Base-by-base conservation (phyloP, 106 monocot genomes). In the Amphibolis antarctica region DNA sequence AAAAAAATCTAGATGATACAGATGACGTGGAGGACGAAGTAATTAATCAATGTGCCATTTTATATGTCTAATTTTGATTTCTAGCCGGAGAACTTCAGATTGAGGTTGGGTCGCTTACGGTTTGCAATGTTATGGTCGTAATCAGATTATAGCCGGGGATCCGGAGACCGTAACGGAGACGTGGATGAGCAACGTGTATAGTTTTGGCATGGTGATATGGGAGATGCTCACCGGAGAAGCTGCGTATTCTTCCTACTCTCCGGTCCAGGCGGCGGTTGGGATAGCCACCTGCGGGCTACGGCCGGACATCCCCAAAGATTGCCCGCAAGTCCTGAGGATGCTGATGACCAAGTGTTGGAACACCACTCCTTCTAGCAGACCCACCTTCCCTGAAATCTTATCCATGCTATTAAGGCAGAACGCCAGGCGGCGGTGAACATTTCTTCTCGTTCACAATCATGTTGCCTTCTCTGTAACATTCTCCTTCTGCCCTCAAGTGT, bases 121-220 rank as follows among this genome's bases (percentile, higher is more conserved):
- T 25, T 58, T 58, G 15, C 29, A 0, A n/a, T 17, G 4, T 46
- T 19, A 71, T 62, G 15, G 19, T 53, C 9, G 60, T n/a, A 43
- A 45, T 29, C 81, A 92, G 92, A 88, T 98, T 58, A 98, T 98
- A 19, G 83, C 90, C 3, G 96, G 96, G 10, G 96, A 98, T 66
- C 96, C 90, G 4, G 96, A 98, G 66, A 98, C 73, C 21, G 96
- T 87, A 52, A 73, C 82, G 0, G 96, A 98, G 74, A 98, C 90
- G 13, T 83, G 80, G 84, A 98, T 90, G 96, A 98, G 96, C 85
- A 98, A 98, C 63, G 87, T 87, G 50, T 98, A 98, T 50, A 98
- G 96, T 63, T 98, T 84, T 28, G 90, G 96, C 5, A 90, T 98
- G 96, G 82, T 98, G 49, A 36, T 98, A 0, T 98, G 96, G 96